phyloP scores from a whole-genome alignment of 2,329 filamentous ascomycete species.

The Fusarium transvaalense region DNA sequence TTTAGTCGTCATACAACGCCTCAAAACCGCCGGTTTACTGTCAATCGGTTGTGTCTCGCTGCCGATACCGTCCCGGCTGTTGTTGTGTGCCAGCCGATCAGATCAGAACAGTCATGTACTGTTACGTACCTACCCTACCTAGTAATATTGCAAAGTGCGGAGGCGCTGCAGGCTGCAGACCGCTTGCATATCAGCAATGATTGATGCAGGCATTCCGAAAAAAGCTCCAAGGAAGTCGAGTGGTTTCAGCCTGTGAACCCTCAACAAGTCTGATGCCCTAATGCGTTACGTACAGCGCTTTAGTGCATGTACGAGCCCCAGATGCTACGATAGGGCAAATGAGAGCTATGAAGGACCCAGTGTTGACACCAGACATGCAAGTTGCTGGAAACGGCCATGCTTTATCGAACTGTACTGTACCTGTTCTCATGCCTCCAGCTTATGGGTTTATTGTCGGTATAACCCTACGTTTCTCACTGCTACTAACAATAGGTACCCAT shows the following conservation, averaged over 20 bases:
- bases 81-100: conserved; percentile 23
- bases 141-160: conserved; percentile 23
- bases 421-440: conserved; percentile 5
- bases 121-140: not conserved
- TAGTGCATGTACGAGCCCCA: conserved; percentile 39
- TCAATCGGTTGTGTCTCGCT: conserved; percentile 23
- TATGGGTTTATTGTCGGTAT: conserved; percentile 21
- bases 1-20: conserved; percentile 27
- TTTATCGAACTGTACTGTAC: not conserved
- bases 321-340: conserved; percentile 29
- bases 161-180: conserved; percentile 38
- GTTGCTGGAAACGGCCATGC: conserved; percentile 40
- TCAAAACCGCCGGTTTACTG: conserved; percentile 25
- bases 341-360: conserved; percentile 29
- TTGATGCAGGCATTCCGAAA: conserved; percentile 34
- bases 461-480: not conserved
- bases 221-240: conserved; percentile 28
- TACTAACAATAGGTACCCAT: not conserved
- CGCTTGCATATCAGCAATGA: conserved; percentile 43
- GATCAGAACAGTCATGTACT: conserved; percentile 17
- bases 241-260: conserved; percentile 44
- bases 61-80: conserved; percentile 13
- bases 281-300: conserved; percentile 34
- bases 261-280: conserved; percentile 40
- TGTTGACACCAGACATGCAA: conserved; percentile 34